These are phyloP conservation scores for Coniochaeta prunicola DNA, from an alignment of 2,329 filamentous ascomycete genomes.

Conservation along the genomic window DNA sequence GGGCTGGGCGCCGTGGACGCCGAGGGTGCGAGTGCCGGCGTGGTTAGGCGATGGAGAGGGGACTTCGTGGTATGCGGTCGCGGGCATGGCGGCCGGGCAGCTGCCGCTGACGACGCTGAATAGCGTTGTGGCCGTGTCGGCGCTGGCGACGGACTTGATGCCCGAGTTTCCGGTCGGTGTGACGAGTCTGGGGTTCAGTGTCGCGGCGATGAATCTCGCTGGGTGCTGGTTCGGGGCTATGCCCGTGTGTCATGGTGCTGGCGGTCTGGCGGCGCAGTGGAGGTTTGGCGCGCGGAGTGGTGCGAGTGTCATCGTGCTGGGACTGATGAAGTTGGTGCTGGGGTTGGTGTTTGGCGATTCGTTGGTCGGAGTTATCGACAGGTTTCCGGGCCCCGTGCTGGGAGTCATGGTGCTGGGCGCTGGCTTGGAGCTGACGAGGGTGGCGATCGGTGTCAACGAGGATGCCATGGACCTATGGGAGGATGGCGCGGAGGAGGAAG, in stretches of 20 bases:
- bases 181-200: slow-evolving; percentile 72
- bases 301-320: slow-evolving; percentile 73
- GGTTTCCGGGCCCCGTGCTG: slow-evolving; percentile 70
- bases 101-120: slow-evolving; percentile 88
- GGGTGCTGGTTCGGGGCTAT: slow-evolving; percentile 91
- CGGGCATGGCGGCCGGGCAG: slow-evolving; percentile 68
- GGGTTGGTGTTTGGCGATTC: slow-evolving; percentile 69
- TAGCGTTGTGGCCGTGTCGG: slow-evolving; percentile 80
- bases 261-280: slow-evolving; percentile 83
- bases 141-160: slow-evolving; percentile 70
- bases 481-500: slow-evolving; percentile 33
- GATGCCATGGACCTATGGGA: slow-evolving; percentile 54
- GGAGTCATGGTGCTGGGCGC: slow-evolving; percentile 87
- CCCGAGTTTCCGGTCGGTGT: slow-evolving; percentile 57
- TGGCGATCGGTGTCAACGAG: slow-evolving; percentile 78
- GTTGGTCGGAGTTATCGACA: slow-evolving; percentile 61
- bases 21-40: not conserved
- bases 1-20: not conserved
- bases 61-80: slow-evolving; percentile 19
- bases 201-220: slow-evolving; percentile 74
- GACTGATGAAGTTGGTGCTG: slow-evolving; percentile 65
- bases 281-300: slow-evolving; percentile 88
- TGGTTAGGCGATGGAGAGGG: not conserved
- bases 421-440: slow-evolving; percentile 79
- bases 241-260: slow-evolving; percentile 91